These are phyloP conservation scores for Eleusine coracana DNA, from an alignment of 176 grass and related monocot species.

Conservation along the genomic window DNA sequence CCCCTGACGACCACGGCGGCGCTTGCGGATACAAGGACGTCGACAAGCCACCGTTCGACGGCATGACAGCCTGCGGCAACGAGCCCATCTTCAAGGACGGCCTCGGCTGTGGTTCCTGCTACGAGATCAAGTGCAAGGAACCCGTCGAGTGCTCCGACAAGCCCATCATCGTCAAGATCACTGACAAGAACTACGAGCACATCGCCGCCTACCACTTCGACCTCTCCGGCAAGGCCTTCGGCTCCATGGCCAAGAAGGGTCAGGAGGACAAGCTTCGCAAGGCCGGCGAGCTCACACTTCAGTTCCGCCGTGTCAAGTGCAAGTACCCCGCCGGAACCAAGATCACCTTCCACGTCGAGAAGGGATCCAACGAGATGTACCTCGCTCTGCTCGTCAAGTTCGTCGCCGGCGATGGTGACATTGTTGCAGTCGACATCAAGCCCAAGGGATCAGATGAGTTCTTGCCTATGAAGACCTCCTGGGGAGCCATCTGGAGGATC, in stretches of 20 bases:
- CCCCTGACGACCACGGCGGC: slow-evolving; percentile 53
- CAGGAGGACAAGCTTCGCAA: slow-evolving; percentile 49
- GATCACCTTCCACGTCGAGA: slow-evolving; percentile 59
- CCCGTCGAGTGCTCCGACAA: slow-evolving; percentile 48
- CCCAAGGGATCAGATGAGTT: background rate
- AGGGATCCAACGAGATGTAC: slow-evolving; percentile 54
- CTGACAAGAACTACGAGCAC: slow-evolving; percentile 47
- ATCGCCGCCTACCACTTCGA: slow-evolving; percentile 53
- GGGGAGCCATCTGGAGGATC: slow-evolving; percentile 56
- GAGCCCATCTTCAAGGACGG: slow-evolving; percentile 50
- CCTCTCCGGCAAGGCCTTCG: slow-evolving; percentile 50
- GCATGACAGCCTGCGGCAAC: slow-evolving; percentile 61
- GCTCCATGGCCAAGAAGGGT: slow-evolving; percentile 57
- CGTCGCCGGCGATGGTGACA: slow-evolving; percentile 50
- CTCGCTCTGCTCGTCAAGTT: slow-evolving; percentile 46
- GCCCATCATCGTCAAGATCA: slow-evolving; percentile 42
- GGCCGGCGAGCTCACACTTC: slow-evolving; percentile 47
- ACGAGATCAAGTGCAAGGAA: slow-evolving; percentile 46
- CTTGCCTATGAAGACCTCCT: slow-evolving; percentile 39
- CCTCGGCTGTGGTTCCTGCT: slow-evolving; percentile 60
- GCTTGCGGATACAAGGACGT: slow-evolving; percentile 66
- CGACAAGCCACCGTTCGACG: slow-evolving; percentile 42
- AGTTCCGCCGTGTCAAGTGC: slow-evolving; percentile 56
- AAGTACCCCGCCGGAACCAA: slow-evolving; percentile 40
- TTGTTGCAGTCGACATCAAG: slow-evolving; percentile 38